Evolutionary conservation across 805 yeast species (phyloP), one percentile per base, ranked within the genome.

Genomic region (Ogataea trehaloabstinens): DNA sequence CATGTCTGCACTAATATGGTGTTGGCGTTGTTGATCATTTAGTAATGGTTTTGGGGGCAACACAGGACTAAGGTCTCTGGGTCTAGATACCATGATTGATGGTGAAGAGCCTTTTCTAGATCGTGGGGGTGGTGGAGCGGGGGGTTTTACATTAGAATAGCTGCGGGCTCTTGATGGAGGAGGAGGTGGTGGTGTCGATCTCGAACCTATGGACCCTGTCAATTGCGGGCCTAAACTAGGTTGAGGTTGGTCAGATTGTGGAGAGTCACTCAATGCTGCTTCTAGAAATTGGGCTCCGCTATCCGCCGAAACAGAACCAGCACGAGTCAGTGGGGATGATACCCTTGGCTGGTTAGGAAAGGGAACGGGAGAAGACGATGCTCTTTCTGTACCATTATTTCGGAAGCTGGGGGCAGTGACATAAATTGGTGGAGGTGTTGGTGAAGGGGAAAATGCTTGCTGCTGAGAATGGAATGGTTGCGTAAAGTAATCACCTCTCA

Each of bases 41-140:
- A 60, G 39, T 4, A 46, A 7, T 6, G 65, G 65, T 35, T 59
- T 60, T 0, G 63, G 64, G 4, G 64, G 65, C 24, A 59, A 40
- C 3, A 43, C 40, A 5, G 64, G 64, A 24, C 33, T 30, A 7
- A 19, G 16, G 20, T 50, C 35, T 37, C 25, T 40, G 16, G n/a
- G 30, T n/a, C 8, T 11, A 8, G 10, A 8, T 11, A 12, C 48
- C 38, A 49, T 27, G 11, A 38, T 41, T 16, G 48, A 52, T 7
- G 43, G 61, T 4, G 54, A 45, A 2, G 61, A 55, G n/a, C 37
- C 34, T 34, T 56, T 57, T 28, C 61, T 45, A 1, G 58, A 43
- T 25, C 56, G 45, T 5, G 63, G 61, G n/a, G 60, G 61, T 6
- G 60, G 61, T 12, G 61, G 61, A 5, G 60, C 58, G 3, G 60